Percentiles rank a stretch among this genome's conserved stretches.
These are phyloP conservation scores for Gnetum montanum DNA, from an alignment of 75 land plant species.

Conservation along the genomic window DNA sequence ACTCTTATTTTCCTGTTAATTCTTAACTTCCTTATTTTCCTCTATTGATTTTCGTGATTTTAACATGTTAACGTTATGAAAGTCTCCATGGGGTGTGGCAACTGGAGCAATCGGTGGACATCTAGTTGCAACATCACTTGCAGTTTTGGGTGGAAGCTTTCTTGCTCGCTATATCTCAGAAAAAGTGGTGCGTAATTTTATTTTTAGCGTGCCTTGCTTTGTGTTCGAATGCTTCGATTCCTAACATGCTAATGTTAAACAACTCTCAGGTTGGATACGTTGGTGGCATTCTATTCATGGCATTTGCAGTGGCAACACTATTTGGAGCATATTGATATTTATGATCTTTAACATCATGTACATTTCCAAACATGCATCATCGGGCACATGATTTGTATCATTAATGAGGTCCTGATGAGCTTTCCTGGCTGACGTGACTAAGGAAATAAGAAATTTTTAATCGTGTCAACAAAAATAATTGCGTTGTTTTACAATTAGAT, in stretches of 20 bases:
- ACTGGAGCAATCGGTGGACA: slow-evolving; percentile 95
- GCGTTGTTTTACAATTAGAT: no score
- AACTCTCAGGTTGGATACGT: slow-evolving; percentile 64
- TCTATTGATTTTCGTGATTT: neutral
- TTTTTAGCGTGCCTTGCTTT: neutral
- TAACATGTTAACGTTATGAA: slow-evolving; percentile 4
- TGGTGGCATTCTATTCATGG: slow-evolving; percentile 69
- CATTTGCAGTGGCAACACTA: slow-evolving; percentile 80
- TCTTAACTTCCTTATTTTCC: neutral
- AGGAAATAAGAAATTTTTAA: no score
- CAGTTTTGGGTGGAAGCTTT: slow-evolving; percentile 89
- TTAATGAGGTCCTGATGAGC: no score
- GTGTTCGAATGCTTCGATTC: neutral
- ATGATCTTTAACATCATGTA: neutral
- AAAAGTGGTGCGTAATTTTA: slow-evolving; percentile 54
- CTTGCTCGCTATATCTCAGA: slow-evolving; percentile 96
- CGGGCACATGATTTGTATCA: no score
- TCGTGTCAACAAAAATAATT: no score
- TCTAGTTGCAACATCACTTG: slow-evolving; percentile 74
- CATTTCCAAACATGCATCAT: no score
- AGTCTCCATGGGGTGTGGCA: slow-evolving; percentile 99
- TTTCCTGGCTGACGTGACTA: no score
- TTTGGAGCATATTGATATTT: slow-evolving; percentile 57
- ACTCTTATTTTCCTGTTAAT: neutral
- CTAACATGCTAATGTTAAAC: neutral